Evolutionary conservation across 2,329 filamentous ascomycete species (phyloP).

Genomic region (Clonostachys byssicola): DNA sequence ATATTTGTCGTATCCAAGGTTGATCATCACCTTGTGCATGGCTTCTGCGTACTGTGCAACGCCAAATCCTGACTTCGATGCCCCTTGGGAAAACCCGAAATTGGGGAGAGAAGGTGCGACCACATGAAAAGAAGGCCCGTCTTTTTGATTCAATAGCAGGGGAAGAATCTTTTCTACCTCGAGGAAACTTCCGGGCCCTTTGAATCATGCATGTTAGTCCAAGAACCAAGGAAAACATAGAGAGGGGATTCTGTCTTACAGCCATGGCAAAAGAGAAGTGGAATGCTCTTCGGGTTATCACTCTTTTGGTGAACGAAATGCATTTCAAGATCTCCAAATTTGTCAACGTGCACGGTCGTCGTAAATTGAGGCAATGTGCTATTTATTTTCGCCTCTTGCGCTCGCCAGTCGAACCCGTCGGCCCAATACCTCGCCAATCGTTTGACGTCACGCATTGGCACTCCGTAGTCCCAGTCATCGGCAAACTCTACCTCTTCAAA

Average conservation of each 20-base stretch:
- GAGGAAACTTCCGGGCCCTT: constrained; percentile 63
- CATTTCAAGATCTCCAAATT: constrained; percentile 55
- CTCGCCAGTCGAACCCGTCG: constrained; percentile 58
- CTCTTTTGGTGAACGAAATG: constrained; percentile 62
- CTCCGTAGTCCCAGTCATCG: constrained; percentile 23
- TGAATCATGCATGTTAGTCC: background rate
- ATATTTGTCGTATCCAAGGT: constrained; percentile 50
- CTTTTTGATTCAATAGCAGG: constrained; percentile 23
- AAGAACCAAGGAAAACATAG: no score
- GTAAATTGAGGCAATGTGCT: constrained; percentile 49
- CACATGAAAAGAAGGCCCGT: constrained; percentile 44
- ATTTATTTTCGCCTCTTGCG: constrained; percentile 54
- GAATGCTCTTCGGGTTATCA: constrained; percentile 47
- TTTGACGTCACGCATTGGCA: constrained; percentile 21
- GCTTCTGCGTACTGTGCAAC: constrained; percentile 42
- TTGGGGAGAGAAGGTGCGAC: constrained; percentile 54
- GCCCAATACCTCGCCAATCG: constrained; percentile 29
- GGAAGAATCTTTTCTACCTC: constrained; percentile 61
- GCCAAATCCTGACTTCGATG: constrained; percentile 20
- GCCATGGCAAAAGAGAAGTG: constrained; percentile 64
- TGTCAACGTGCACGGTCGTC: constrained; percentile 39
- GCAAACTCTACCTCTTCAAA: constrained; percentile 22
- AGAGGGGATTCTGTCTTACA: constrained; percentile 27
- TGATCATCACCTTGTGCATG: constrained; percentile 64
- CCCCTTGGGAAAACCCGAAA: constrained; percentile 33